phyloP scores from a whole-genome alignment of 179 eudicot species.

The Spinacia oleracea region DNA sequence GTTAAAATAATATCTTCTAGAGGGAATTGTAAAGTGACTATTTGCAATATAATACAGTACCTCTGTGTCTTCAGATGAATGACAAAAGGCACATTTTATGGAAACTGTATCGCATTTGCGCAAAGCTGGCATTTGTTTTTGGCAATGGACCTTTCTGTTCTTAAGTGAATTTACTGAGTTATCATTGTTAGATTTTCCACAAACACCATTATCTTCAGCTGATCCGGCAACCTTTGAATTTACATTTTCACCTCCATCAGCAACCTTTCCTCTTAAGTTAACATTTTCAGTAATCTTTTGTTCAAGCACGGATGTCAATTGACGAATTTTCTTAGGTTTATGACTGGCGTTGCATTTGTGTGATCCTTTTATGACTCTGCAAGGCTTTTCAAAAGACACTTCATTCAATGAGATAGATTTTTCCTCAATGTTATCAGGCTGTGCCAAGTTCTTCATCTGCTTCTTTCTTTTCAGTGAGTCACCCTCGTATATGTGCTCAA shows the following conservation, averaged over 20 bases:
- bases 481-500: constrained; percentile 9
- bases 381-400: constrained; percentile 13
- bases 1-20: not conserved
- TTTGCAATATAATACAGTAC: constrained; percentile 27
- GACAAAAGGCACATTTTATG: constrained; percentile 74
- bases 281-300: constrained; percentile 25
- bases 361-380: constrained; percentile 7
- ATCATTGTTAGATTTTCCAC: constrained; percentile 12
- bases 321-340: constrained; percentile 20
- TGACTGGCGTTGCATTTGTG: constrained; percentile 10
- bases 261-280: constrained; percentile 24
- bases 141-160: constrained; percentile 25
- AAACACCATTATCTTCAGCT: constrained; percentile 27
- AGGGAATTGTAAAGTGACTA: not conserved
- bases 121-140: constrained; percentile 33
- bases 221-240: constrained; percentile 20
- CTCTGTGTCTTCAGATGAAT: constrained; percentile 63
- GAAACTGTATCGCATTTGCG: constrained; percentile 44
- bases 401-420: constrained; percentile 14
- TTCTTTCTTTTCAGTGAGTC: constrained; percentile 22
- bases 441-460: constrained; percentile 21
- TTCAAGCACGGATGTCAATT: constrained; percentile 27
- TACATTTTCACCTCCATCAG: constrained; percentile 18
- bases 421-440: constrained; percentile 14
- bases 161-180: constrained; percentile 5